Evolutionary conservation across 768 basidiomycete genomes (phyloP).

Genomic region (Podaxis sp.): DNA sequence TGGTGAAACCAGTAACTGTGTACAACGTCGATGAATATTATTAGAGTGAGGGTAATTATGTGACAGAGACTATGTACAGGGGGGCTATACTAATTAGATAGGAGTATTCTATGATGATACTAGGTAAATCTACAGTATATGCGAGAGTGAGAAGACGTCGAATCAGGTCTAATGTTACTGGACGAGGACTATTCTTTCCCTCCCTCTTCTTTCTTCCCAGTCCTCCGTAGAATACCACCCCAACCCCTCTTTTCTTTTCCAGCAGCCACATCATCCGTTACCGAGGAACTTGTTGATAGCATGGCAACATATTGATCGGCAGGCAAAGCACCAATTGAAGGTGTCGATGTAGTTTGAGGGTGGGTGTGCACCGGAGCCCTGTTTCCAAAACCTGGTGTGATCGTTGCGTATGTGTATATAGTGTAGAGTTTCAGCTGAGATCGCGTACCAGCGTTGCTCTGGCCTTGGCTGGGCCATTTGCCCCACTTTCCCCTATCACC

Average conservation of each 20-base stretch:
- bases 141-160: neutral
- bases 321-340: neutral
- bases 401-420: neutral
- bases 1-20: neutral
- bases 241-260: constrained; percentile 9
- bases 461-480: neutral
- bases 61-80: neutral
- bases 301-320: neutral
- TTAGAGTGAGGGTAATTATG: neutral
- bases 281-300: neutral
- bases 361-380: neutral
- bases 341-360: neutral
- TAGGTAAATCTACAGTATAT: neutral
- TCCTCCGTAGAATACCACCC: constrained; percentile 6
- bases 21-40: neutral
- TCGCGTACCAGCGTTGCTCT: neutral
- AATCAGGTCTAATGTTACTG: neutral
- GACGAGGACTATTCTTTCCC: neutral
- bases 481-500: neutral
- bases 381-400: neutral
- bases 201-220: constrained; percentile 6
- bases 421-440: neutral
- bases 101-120: neutral
- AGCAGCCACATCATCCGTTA: neutral
- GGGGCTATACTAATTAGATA: neutral